Evolutionary conservation across 306 rosid genomes (phyloP).

Genomic region (Casuarina glauca): DNA sequence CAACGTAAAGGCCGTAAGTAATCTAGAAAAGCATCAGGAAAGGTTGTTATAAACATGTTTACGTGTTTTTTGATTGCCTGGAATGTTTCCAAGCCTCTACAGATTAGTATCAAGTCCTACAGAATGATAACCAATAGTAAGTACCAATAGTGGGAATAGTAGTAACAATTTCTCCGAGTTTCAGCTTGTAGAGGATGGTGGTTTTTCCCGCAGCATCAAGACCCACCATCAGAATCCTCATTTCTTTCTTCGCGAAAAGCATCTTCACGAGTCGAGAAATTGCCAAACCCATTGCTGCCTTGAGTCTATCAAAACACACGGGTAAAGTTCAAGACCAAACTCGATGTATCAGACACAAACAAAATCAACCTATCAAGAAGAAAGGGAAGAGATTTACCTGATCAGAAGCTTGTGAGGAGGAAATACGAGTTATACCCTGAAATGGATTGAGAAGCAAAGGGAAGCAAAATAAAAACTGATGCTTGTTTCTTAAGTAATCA

Average conservation of each 20-base stretch:
- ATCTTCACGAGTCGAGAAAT: conserved; percentile 64
- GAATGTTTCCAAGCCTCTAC: neutral
- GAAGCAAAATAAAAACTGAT: conserved; percentile 11
- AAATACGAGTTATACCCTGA: conserved; percentile 10
- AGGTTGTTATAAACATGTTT: neutral
- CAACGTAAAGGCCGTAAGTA: neutral
- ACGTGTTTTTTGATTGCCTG: neutral
- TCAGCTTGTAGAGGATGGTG: conserved; percentile 73
- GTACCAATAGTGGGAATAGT: conserved; percentile 91
- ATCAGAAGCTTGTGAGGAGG: conserved; percentile 3
- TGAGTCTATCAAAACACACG: conserved; percentile 10
- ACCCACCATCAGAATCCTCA: conserved; percentile 93
- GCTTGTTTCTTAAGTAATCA: conserved; percentile 22
- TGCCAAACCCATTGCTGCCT: conserved; percentile 60
- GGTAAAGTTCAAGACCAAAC: neutral
- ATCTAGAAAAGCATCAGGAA: neutral
- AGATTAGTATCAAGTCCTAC: neutral
- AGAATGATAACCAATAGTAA: neutral
- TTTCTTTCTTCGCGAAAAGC: conserved; percentile 78
- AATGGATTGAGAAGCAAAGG: conserved; percentile 16
- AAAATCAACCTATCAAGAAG: neutral
- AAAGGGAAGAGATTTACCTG: conserved; percentile 28
- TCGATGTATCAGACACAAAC: neutral
- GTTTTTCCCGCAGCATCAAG: conserved; percentile 93
- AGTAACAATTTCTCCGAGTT: conserved; percentile 84